These are phyloP conservation scores for Macrophomina tecta DNA, from an alignment of 2,329 filamentous ascomycete species.

Conservation along the genomic window DNA sequence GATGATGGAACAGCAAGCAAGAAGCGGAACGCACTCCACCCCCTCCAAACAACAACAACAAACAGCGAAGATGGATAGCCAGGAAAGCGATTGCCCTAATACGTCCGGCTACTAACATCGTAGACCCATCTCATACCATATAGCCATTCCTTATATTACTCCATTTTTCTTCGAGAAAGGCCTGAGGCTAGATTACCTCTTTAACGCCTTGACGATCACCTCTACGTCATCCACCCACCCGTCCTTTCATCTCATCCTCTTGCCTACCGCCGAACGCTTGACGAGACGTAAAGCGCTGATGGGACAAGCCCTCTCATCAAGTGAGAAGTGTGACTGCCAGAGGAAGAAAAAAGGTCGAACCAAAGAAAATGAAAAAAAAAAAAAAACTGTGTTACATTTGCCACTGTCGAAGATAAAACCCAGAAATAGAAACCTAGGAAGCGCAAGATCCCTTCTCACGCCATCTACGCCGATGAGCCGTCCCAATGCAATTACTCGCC, in stretches of 20 bases:
- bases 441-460: not conserved
- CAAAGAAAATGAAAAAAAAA: not conserved
- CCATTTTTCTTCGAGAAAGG: not conserved
- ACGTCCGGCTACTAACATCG: not conserved
- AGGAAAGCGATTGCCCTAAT: no score
- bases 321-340: not conserved
- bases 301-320: not conserved
- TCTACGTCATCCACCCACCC: not conserved
- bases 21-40: no score
- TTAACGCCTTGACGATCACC: not conserved
- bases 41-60: no score
- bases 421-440: not conserved
- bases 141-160: not conserved
- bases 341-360: no score
- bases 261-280: not conserved
- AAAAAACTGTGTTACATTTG: not conserved
- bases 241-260: not conserved
- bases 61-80: no score
- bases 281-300: not conserved
- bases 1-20: no score
- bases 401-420: not conserved
- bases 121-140: not conserved
- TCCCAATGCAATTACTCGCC: constrained; percentile 15
- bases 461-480: constrained; percentile 8
- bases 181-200: not conserved